A percentile compares a stretch with the other conserved stretches of the same genome.
phyloP scores from a whole-genome alignment of 345 rosid genomes.

The Acer yangbiense region DNA sequence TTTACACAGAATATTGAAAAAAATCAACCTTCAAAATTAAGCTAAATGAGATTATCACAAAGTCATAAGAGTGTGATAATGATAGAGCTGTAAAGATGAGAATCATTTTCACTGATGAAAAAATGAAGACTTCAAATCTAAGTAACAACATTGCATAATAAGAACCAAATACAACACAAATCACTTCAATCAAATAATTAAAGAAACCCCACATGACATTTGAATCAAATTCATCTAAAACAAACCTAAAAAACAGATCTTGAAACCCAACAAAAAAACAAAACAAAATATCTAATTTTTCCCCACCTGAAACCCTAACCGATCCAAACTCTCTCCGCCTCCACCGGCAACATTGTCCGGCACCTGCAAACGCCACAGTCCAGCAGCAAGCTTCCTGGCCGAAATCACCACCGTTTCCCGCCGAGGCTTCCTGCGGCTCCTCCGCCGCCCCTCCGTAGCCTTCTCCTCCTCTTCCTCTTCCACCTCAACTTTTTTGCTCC shows the following conservation, averaged over 20 bases:
- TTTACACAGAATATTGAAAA: not conserved
- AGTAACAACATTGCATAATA: slow-evolving; percentile 20
- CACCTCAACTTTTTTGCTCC: slow-evolving; percentile 21
- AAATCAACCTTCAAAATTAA: slow-evolving; percentile 7
- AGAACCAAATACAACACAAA: slow-evolving; percentile 3
- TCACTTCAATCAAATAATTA: slow-evolving; percentile 23
- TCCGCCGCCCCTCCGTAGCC: slow-evolving; percentile 27
- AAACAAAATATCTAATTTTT: not conserved
- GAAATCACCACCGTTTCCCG: slow-evolving; percentile 44
- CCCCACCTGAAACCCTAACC: slow-evolving; percentile 70
- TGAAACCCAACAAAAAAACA: slow-evolving; percentile 10
- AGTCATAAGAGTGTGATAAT: slow-evolving; percentile 12
- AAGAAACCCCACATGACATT: slow-evolving; percentile 12
- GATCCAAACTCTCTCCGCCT: slow-evolving; percentile 38
- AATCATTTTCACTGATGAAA: slow-evolving; percentile 10
- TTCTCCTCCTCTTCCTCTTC: slow-evolving; percentile 43
- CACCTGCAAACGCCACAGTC: slow-evolving; percentile 82
- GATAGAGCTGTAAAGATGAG: slow-evolving; percentile 20
- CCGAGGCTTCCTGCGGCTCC: slow-evolving; percentile 39
- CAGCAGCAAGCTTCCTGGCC: slow-evolving; percentile 90
- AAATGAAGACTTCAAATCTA: slow-evolving; percentile 20
- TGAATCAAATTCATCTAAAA: not conserved
- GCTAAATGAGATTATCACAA: not conserved
- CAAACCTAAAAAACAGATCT: slow-evolving; percentile 15
- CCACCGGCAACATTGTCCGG: slow-evolving; percentile 43